Evolutionary conservation across 2,329 filamentous ascomycete species (phyloP).

Genomic region (Talaromyces piceae): DNA sequence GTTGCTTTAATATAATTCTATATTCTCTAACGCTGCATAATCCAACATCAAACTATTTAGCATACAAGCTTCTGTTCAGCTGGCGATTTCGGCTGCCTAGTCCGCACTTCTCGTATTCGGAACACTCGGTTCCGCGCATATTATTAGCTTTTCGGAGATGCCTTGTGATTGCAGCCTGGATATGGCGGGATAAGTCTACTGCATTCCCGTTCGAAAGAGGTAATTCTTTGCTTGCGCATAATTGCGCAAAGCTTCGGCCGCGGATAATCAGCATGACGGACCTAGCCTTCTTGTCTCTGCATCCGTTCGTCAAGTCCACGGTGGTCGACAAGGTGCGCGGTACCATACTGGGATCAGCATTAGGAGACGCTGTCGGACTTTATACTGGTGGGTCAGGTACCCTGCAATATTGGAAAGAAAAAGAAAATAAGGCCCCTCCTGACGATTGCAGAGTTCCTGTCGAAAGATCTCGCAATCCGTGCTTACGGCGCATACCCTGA

Average conservation of each 20-base stretch:
- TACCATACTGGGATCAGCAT: slow-evolving; percentile 43
- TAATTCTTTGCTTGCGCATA: not conserved
- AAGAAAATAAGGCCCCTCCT: too few species aligned
- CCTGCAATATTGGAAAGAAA: not conserved
- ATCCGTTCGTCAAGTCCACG: slow-evolving; percentile 23
- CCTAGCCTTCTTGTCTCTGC: slow-evolving; percentile 19
- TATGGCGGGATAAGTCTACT: not conserved
- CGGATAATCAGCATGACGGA: not conserved
- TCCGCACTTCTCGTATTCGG: not conserved
- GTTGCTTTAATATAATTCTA: not conserved
- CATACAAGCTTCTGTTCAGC: not conserved
- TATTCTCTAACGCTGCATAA: too few species aligned
- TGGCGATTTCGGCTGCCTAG: not conserved
- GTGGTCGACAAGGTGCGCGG: slow-evolving; percentile 37
- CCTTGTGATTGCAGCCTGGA: not conserved
- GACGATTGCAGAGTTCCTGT: slow-evolving; percentile 12
- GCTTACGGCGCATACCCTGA: slow-evolving; percentile 12
- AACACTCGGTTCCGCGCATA: not conserved
- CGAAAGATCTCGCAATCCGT: slow-evolving; percentile 7
- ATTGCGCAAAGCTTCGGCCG: too few species aligned
- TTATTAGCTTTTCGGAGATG: not conserved
- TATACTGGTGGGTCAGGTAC: slow-evolving; percentile 36
- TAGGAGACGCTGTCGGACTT: slow-evolving; percentile 49
- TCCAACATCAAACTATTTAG: too few species aligned
- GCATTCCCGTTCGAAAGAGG: not conserved